phyloP scores from a whole-genome alignment of 495 filamentous ascomycete genomes.

The Aspergillus cavernicola region DNA sequence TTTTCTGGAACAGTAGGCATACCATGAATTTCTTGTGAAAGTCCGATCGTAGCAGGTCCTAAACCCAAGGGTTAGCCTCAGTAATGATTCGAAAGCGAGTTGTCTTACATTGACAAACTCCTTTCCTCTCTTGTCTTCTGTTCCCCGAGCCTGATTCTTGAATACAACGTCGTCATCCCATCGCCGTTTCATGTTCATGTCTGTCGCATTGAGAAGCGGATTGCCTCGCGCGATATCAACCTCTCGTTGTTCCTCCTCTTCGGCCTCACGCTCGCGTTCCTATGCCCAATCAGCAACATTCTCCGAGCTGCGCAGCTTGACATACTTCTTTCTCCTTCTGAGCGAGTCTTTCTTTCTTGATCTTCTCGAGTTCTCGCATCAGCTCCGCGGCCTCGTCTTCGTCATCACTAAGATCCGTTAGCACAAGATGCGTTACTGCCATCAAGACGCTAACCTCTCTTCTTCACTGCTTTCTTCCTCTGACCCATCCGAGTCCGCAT shows the following conservation, averaged over 20 bases:
- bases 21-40: slow-evolving; percentile 99
- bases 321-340: slow-evolving; percentile 76
- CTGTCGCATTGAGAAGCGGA: slow-evolving; percentile 73
- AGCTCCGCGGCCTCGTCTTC: slow-evolving; percentile 89
- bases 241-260: slow-evolving; percentile 80
- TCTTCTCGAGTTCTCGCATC: slow-evolving; percentile 89
- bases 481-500: slow-evolving; percentile 78
- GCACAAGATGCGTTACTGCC: neutral
- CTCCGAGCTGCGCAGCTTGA: neutral
- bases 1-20: slow-evolving; percentile 33
- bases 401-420: slow-evolving; percentile 52
- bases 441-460: slow-evolving; percentile 45
- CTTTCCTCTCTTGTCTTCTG: slow-evolving; percentile 88
- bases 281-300: slow-evolving; percentile 24
- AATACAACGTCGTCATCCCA: slow-evolving; percentile 99
- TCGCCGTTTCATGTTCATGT: slow-evolving; percentile 49
- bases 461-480: slow-evolving; percentile 70
- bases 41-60: slow-evolving; percentile 90
- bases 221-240: slow-evolving; percentile 89
- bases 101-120: slow-evolving; percentile 88
- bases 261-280: slow-evolving; percentile 70
- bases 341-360: slow-evolving; percentile 83
- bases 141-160: slow-evolving; percentile 95
- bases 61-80: slow-evolving; percentile 18
- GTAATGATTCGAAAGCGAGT: neutral